Conservation (phyloP, 306 rosid genomes). For the Carpinus fangiana region DNA sequence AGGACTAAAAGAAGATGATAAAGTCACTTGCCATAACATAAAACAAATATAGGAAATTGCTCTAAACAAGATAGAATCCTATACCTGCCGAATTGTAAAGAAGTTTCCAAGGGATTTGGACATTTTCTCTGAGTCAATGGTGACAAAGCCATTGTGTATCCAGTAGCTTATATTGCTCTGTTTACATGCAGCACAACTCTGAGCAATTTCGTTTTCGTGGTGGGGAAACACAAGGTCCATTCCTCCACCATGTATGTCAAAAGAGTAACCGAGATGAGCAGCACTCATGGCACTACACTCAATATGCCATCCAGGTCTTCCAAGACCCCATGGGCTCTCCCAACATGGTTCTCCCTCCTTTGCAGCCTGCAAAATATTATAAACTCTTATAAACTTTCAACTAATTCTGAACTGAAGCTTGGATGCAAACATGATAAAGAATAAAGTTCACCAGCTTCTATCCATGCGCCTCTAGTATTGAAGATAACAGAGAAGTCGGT, state of each 20-base stretch:
- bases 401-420: slow-evolving; percentile 18
- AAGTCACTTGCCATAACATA: neutral
- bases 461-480: neutral
- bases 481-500: neutral
- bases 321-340: slow-evolving; percentile 98
- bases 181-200: slow-evolving; percentile 93
- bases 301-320: slow-evolving; percentile 99
- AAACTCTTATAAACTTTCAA: slow-evolving; percentile 19
- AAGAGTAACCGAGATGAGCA: slow-evolving; percentile 76
- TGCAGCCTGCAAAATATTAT: slow-evolving; percentile 61
- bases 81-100: slow-evolving; percentile 95
- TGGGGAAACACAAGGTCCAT: slow-evolving; percentile 97
- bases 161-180: slow-evolving; percentile 81
- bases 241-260: slow-evolving; percentile 98
- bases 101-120: slow-evolving; percentile 96
- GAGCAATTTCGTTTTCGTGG: slow-evolving; percentile 98
- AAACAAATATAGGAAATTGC: slow-evolving; percentile 14
- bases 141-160: slow-evolving; percentile 96
- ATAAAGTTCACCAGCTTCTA: neutral
- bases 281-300: slow-evolving; percentile 99
- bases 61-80: slow-evolving; percentile 3
- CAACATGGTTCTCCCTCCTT: slow-evolving; percentile 96
- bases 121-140: slow-evolving; percentile 89
- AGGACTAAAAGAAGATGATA: slow-evolving; percentile 14
- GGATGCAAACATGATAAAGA: neutral